phyloP scores from a whole-genome alignment of 441 rosid species.

The Pelargonium myrrhifolium region DNA sequence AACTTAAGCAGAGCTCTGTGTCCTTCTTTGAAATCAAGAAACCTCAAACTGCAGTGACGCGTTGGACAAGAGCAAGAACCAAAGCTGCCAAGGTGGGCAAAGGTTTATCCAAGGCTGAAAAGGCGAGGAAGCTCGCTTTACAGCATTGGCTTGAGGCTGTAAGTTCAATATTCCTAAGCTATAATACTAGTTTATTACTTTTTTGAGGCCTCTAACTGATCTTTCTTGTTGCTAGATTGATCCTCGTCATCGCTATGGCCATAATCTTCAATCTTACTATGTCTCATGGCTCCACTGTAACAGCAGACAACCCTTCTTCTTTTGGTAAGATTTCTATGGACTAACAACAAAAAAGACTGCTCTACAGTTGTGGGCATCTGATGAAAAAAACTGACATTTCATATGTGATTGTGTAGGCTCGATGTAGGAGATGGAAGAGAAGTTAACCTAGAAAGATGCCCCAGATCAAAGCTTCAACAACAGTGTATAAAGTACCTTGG shows the following conservation, averaged over 20 bases:
- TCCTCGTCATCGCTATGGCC: conserved; percentile 94
- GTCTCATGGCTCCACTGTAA: conserved; percentile 71
- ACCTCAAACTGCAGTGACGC: conserved; percentile 82
- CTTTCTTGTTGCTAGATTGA: conserved; percentile 53
- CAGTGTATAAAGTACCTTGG: conserved; percentile 96
- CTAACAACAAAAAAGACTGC: conserved; percentile 9
- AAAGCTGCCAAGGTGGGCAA: conserved; percentile 97
- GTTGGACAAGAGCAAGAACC: conserved; percentile 96
- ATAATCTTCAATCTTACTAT: conserved; percentile 82
- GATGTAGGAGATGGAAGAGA: conserved; percentile 95
- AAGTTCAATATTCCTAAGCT: conserved; percentile 23
- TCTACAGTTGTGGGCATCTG: conserved; percentile 15
- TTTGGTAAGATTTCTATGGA: conserved; percentile 50
- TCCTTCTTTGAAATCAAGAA: conserved; percentile 87
- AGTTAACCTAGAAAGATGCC: conserved; percentile 69
- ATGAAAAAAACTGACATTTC: conserved; percentile 13
- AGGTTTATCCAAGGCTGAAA: conserved; percentile 82
- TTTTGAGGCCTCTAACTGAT: conserved; percentile 13
- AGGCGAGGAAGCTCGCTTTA: conserved; percentile 81
- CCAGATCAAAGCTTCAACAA: conserved; percentile 64
- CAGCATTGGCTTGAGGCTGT: conserved; percentile 99
- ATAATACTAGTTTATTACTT: neutral
- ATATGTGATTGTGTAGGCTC: conserved; percentile 51
- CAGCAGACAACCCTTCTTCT: conserved; percentile 90
- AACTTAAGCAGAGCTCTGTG: conserved; percentile 80